These are phyloP conservation scores for Malassezia dermatis DNA, from an alignment of 1,284 basidiomycete genomes.

Conservation along the genomic window DNA sequence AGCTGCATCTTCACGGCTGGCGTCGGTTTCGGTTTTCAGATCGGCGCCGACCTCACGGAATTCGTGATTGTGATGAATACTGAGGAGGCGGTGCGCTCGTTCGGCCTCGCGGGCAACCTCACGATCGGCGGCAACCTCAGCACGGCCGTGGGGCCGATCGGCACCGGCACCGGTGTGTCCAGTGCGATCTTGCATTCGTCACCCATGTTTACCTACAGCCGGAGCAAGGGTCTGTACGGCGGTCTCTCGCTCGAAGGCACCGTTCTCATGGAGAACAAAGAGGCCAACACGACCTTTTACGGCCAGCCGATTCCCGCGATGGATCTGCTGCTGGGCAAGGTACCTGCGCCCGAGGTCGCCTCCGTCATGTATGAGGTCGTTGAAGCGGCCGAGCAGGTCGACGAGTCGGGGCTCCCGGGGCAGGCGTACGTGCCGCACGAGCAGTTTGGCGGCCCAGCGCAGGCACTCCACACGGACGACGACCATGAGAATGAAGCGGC, in stretches of 20 bases:
- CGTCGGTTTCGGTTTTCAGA: constrained; percentile 86
- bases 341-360: constrained; percentile 91
- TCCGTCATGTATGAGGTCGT: constrained; percentile 87
- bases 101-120: constrained; percentile 87
- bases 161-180: constrained; percentile 83
- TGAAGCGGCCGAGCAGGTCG: constrained; percentile 57
- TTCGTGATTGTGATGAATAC: constrained; percentile 82
- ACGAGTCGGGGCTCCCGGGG: constrained; percentile 62
- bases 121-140: constrained; percentile 64
- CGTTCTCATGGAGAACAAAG: constrained; percentile 83
- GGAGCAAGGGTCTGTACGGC: constrained; percentile 74
- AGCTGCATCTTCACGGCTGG: constrained; percentile 88
- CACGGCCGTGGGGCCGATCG: constrained; percentile 58
- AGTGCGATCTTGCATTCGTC: constrained; percentile 79
- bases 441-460: constrained; percentile 32
- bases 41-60: constrained; percentile 57
- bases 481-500: neutral
- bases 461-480: neutral
- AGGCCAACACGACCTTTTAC: constrained; percentile 69
- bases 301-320: constrained; percentile 77
- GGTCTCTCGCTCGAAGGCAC: constrained; percentile 92
- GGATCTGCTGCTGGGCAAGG: constrained; percentile 80
- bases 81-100: constrained; percentile 87
- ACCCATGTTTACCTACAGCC: constrained; percentile 93
- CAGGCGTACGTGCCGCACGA: constrained; percentile 66